These are phyloP conservation scores for Boletellus emodensis DNA, from an alignment of 768 basidiomycete species.

Conservation along the genomic window DNA sequence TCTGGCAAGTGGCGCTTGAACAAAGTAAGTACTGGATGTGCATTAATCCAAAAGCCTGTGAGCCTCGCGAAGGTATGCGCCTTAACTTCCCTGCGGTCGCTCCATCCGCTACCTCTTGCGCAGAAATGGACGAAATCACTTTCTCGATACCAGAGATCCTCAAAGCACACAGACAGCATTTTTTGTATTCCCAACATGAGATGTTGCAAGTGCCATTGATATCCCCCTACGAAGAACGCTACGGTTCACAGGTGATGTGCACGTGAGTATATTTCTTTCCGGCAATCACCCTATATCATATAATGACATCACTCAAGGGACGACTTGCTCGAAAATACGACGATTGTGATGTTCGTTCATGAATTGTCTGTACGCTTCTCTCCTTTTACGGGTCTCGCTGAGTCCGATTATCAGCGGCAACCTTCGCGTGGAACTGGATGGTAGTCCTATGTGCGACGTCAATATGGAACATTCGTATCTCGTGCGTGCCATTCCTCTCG, in stretches of 20 bases:
- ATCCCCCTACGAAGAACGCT: conserved; percentile 64
- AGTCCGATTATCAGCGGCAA: conserved; percentile 61
- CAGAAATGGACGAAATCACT: conserved; percentile 59
- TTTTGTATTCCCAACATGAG: conserved; percentile 67
- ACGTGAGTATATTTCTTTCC: conserved; percentile 56
- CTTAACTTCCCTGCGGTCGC: neutral
- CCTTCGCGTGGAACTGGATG: conserved; percentile 77
- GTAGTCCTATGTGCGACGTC: conserved; percentile 66
- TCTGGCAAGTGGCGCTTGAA: conserved; percentile 81
- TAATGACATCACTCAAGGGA: conserved; percentile 40
- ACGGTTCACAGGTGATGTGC: conserved; percentile 82
- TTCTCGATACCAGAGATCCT: conserved; percentile 80
- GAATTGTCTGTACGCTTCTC: conserved; percentile 70
- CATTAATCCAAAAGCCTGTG: conserved; percentile 76
- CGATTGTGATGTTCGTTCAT: conserved; percentile 84
- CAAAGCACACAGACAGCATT: conserved; percentile 84
- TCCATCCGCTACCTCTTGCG: neutral
- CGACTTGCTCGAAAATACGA: conserved; percentile 74
- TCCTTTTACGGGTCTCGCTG: neutral
- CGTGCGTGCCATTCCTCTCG: conserved; percentile 38
- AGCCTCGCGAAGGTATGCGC: conserved; percentile 71
- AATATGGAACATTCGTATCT: conserved; percentile 81
- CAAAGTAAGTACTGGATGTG: conserved; percentile 92
- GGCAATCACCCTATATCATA: neutral
- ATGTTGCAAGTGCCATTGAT: conserved; percentile 83